Base-by-base conservation (phyloP, 164 flowering plant genomes). In the Tinospora cordifolia region DNA sequence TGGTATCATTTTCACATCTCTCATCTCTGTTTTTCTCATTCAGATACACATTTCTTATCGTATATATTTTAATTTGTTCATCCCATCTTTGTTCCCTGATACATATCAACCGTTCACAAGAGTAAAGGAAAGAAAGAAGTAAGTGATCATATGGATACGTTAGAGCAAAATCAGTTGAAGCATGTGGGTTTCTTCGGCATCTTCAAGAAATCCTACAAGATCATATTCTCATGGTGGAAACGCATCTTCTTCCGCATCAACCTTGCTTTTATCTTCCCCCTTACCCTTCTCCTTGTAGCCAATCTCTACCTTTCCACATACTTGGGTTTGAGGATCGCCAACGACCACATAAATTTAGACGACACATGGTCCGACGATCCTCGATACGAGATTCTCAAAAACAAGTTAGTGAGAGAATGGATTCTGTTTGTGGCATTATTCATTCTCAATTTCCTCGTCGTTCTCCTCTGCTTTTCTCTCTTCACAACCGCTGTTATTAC, bases 231-330 rank as follows among this genome's bases (percentile, higher is more conserved):
- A 71, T 80, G 80, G 67, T 38, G 78, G 11, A 81, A 78, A 68
- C 24, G 22, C 24, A 74, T 87, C 81, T 84, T 88, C 86, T 63
- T 34, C 80, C 76, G 80, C 63, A 83, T 88, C 71, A 75, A 86
- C 12, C 74, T 88, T 0, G 17, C 89, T 70, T 69, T 88, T 8
- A 84, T 88, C 83, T 83, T 88, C 74, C 93, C 93, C 8, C 79
- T 88, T n/a, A 77, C 87, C 63, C 67, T 85, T 85, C 72, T 87
- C 78, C 81, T 75, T 84, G 51, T 88, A 5, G 79, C 85, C 30
- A 81, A 86, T 65, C 72, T 77, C 58, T 64, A 81, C 19, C 34
- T 87, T 12, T 80, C 89, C 17, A 36, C 74, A 5, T 14, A 74
- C 72, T 70, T 88, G 74, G 71, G 71, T 74, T 0, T 47, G 12